Evolutionary conservation across 2,329 filamentous ascomycete genomes (phyloP).

Genomic region (Epichloe glyceriae): DNA sequence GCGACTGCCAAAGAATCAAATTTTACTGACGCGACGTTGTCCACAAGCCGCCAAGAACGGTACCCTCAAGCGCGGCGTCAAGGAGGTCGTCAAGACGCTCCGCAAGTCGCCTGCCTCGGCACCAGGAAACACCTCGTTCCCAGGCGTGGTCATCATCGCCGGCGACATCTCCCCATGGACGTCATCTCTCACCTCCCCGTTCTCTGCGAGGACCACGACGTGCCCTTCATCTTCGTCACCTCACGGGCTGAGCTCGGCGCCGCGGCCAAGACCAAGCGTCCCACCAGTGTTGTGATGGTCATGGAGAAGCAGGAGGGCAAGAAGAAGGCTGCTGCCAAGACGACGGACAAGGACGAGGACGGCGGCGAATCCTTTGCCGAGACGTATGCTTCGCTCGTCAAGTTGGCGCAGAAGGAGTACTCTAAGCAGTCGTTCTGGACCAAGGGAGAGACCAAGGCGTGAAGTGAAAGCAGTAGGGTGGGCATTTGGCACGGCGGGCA

Average conservation of each 20-base stretch:
- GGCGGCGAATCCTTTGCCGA: conserved; percentile 48
- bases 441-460: conserved; percentile 23
- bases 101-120: conserved; percentile 72
- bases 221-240: conserved; percentile 90
- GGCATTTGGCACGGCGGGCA: too few species aligned
- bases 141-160: conserved; percentile 78
- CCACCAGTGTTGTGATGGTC: conserved; percentile 92
- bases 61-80: conserved; percentile 92
- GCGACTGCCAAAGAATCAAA: not conserved
- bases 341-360: conserved; percentile 30
- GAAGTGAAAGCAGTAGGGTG: not conserved
- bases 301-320: conserved; percentile 41
- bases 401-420: conserved; percentile 54
- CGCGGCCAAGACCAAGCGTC: conserved; percentile 87
- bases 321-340: conserved; percentile 31
- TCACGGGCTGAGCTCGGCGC: conserved; percentile 88
- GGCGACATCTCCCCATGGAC: conserved; percentile 96
- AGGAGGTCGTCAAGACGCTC: conserved; percentile 96
- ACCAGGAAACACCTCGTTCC: conserved; percentile 48
- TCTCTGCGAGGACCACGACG: conserved; percentile 94
- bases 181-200: conserved; percentile 97
- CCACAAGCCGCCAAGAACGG: conserved; percentile 85
- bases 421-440: conserved; percentile 41
- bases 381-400: conserved; percentile 50
- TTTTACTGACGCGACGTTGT: not conserved